Evolutionary conservation across 2,329 filamentous ascomycete species (phyloP).

Genomic region (Penicillium sp.): DNA sequence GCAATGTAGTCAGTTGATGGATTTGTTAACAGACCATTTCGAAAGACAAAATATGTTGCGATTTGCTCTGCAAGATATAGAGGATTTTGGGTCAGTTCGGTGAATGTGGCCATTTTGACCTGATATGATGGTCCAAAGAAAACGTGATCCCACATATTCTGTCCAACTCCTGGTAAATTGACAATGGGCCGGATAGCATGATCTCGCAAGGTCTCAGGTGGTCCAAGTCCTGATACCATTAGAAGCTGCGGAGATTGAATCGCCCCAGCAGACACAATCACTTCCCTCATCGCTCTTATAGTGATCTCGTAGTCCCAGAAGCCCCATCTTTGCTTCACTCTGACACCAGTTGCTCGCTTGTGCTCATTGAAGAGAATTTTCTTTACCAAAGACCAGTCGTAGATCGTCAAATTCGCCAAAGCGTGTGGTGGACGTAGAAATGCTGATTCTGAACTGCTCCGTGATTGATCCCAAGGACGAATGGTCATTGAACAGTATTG

Average conservation of each 20-base stretch:
- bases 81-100: slow-evolving; percentile 15
- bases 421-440: slow-evolving; percentile 31
- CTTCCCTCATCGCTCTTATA: slow-evolving; percentile 51
- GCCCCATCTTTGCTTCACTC: slow-evolving; percentile 38
- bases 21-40: slow-evolving; percentile 28
- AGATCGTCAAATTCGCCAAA: slow-evolving; percentile 41
- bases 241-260: slow-evolving; percentile 56
- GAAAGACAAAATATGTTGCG: slow-evolving; percentile 14
- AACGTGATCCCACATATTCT: slow-evolving; percentile 38
- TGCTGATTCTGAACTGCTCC: slow-evolving; percentile 48
- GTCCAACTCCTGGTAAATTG: slow-evolving; percentile 35
- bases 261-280: slow-evolving; percentile 51
- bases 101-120: slow-evolving; percentile 27
- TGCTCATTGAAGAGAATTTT: slow-evolving; percentile 52
- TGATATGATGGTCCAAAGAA: slow-evolving; percentile 31
- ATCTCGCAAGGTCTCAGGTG: slow-evolving; percentile 24
- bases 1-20: slow-evolving; percentile 29
- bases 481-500: slow-evolving; percentile 49
- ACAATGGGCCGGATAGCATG: slow-evolving; percentile 28
- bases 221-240: slow-evolving; percentile 53
- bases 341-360: slow-evolving; percentile 47
- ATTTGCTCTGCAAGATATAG: slow-evolving; percentile 16
- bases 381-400: slow-evolving; percentile 45
- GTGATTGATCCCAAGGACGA: slow-evolving; percentile 45
- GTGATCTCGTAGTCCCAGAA: slow-evolving; percentile 24